phyloP scores from a whole-genome alignment of 768 basidiomycete species.

The Neoboletus subvelutipes region DNA sequence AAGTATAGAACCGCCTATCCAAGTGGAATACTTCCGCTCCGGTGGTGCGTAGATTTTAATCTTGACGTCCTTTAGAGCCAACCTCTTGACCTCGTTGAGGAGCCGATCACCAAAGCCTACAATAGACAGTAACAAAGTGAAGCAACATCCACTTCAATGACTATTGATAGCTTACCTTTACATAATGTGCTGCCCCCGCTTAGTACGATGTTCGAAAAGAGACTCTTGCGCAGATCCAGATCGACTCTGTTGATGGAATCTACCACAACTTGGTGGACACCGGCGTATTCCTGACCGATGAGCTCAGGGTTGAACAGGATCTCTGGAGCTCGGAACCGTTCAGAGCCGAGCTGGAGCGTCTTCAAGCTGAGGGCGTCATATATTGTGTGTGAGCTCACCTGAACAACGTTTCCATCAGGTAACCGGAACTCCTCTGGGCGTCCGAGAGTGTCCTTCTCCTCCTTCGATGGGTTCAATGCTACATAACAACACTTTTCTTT shows the following conservation, averaged over 20 bases:
- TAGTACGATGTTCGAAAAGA: constrained; percentile 96
- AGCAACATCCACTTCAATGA: constrained; percentile 18
- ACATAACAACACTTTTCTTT: constrained; percentile 99
- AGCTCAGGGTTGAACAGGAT: constrained; percentile 97
- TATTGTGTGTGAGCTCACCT: constrained; percentile 49
- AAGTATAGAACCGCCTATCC: constrained; percentile 96
- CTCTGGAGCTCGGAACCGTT: constrained; percentile 96
- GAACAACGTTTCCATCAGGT: constrained; percentile 92
- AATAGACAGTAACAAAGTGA: constrained; percentile 5
- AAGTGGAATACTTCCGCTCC: constrained; percentile 97
- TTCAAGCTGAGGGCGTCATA: constrained; percentile 14
- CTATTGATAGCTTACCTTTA: constrained; percentile 57
- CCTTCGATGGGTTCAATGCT: constrained; percentile 88
- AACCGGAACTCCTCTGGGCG: constrained; percentile 86
- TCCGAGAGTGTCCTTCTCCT: constrained; percentile 85
- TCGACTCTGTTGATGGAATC: constrained; percentile 97
- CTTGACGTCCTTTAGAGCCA: constrained; percentile 94
- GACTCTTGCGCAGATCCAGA: constrained; percentile 89
- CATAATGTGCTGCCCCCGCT: constrained; percentile 96
- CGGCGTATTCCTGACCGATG: constrained; percentile 93
- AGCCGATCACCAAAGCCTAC: constrained; percentile 94
- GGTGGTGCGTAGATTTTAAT: constrained; percentile 99
- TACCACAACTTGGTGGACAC: constrained; percentile 98
- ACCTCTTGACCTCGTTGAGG: constrained; percentile 93
- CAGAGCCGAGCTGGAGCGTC: constrained; percentile 73